Evolutionary conservation across 768 basidiomycete species (phyloP).

Genomic region (Auricularia heimuer): DNA sequence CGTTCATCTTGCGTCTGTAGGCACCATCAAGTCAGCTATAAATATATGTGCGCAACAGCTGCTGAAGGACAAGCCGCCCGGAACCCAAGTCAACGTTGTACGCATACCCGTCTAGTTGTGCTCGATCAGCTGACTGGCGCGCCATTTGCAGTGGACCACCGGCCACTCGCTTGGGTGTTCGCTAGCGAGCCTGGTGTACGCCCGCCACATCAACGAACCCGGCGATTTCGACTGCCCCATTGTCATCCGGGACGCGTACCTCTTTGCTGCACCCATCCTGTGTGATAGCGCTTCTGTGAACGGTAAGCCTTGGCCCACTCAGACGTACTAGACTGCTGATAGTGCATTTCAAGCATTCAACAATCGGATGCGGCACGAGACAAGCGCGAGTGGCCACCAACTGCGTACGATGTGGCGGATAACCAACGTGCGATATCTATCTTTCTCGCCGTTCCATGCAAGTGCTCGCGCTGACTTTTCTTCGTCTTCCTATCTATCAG

Average conservation of each 20-base stretch:
- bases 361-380: slow-evolving; percentile 13
- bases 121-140: not conserved
- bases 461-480: not conserved
- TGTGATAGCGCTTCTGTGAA: slow-evolving; percentile 13
- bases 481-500: not conserved
- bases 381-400: slow-evolving; percentile 4
- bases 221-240: slow-evolving; percentile 9
- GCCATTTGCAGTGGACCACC: slow-evolving; percentile 8
- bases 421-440: slow-evolving; percentile 10
- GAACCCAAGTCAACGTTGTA: slow-evolving; percentile 13
- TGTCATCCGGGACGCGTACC: slow-evolving; percentile 13
- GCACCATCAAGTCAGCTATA: slow-evolving; percentile 12
- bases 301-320: slow-evolving; percentile 3
- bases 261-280: slow-evolving; percentile 14
- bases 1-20: not conserved
- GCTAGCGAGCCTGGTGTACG: slow-evolving; percentile 14
- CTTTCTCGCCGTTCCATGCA: not conserved
- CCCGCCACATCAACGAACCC: slow-evolving; percentile 12
- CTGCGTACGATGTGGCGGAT: slow-evolving; percentile 14
- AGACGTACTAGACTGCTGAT: not conserved
- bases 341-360: slow-evolving; percentile 9
- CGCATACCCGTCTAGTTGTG: not conserved
- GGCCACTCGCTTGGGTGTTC: slow-evolving; percentile 15
- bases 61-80: slow-evolving; percentile 9
- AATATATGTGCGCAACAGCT: slow-evolving; percentile 9